Base-by-base conservation (phyloP, 2,329 filamentous ascomycete genomes). In the Ophiostoma angusticollis region DNA sequence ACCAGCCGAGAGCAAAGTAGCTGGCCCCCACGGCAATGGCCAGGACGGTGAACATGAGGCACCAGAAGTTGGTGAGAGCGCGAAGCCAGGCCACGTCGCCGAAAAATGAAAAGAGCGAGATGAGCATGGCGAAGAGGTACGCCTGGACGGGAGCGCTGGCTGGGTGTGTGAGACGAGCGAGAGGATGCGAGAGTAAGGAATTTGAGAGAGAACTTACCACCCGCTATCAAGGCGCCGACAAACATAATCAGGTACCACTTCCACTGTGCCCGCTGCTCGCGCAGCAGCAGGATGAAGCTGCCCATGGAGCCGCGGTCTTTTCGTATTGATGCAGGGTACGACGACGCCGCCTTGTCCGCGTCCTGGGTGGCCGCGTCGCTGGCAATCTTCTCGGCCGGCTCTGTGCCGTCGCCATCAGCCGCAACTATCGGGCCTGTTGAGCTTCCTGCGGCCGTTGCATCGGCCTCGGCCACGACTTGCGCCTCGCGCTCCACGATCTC, bases 41-140 rank as follows among this genome's bases (percentile, higher is more conserved):
- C 21, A 79, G 58, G 0, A 74, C 55, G 16, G 73, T 62, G 61
- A 76, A 82, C 72, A 81, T 80, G 43, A 77, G 62, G 0, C 74
- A 67, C 72, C 73, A 81, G 52, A 79, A 80, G 36, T 70, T 63
- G 13, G 28, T 27, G 14, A 46, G 34, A 1, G 24, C 16, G 16
- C 21, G 34, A 9, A 54, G 40, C 22, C 39, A 18, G 13, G 39
- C 36, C 1, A 41, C 34, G 9, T 55, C 52, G n/a, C 62, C 54
- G 49, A 75, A 76, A 9, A 70, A 61, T 52, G 40, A 37, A 8
- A 42, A 42, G 25, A 42, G 35, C 21, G 40, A 42, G 27, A 77
- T 61, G 31, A 74, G 57, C 42, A 68, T 61, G 4, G 65, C 70
- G 42, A 76, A 73, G 3, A 77, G 59, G 49, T 62, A 72, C 0